These are phyloP conservation scores for Neurospora crassa DNA, from an alignment of 2,329 filamentous ascomycete species.

Conservation along the genomic window DNA sequence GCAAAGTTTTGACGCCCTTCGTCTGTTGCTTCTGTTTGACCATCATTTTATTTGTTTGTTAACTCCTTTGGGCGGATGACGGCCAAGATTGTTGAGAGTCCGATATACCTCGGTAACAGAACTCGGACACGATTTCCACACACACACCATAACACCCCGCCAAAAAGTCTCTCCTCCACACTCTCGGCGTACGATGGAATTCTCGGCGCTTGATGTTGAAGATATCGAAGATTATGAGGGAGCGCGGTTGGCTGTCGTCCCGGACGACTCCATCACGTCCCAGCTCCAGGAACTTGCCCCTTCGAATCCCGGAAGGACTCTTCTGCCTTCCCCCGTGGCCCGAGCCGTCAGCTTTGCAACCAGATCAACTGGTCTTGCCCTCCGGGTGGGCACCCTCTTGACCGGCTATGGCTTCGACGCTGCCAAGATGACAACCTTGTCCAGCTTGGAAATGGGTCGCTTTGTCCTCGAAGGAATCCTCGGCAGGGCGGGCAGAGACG, in stretches of 20 bases:
- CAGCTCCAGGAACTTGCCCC: slow-evolving; percentile 12
- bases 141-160: not conserved
- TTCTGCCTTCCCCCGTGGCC: slow-evolving; percentile 49
- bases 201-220: not conserved
- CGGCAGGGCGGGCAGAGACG: slow-evolving; percentile 41
- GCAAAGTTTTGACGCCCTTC: not conserved
- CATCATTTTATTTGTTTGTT: not conserved
- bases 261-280: slow-evolving; percentile 11
- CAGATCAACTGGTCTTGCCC: slow-evolving; percentile 47
- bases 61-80: not conserved
- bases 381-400: slow-evolving; percentile 43
- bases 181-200: not conserved
- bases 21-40: not conserved
- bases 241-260: slow-evolving; percentile 14
- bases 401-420: slow-evolving; percentile 42
- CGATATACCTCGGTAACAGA: not conserved
- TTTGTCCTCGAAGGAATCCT: slow-evolving; percentile 45
- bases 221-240: not conserved
- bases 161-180: not conserved
- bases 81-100: not conserved
- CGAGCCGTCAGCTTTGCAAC: slow-evolving; percentile 51
- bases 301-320: slow-evolving; percentile 8
- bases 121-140: not conserved
- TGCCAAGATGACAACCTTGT: slow-evolving; percentile 46
- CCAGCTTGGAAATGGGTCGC: slow-evolving; percentile 47